Conservation (phyloP, 2,329 filamentous ascomycete species). For the Calonectria hawksworthii region DNA sequence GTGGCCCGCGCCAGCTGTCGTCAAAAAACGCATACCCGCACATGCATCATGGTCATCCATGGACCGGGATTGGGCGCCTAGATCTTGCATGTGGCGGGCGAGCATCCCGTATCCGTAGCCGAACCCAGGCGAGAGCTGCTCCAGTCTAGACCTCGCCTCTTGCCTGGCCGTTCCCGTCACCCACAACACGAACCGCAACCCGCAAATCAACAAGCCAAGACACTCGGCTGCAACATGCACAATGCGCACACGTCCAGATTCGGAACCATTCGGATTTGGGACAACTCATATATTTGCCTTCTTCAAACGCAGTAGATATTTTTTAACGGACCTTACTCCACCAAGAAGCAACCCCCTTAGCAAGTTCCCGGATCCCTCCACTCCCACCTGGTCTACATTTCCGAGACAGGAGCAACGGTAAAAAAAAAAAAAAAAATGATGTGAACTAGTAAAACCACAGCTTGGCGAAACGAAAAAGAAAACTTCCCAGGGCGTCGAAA, state of each 20-base stretch:
- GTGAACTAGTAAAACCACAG: conserved; percentile 33
- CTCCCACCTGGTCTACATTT: conserved; percentile 32
- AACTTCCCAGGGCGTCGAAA: not conserved
- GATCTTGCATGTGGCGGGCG: conserved; percentile 3
- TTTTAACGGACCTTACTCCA: conserved; percentile 42
- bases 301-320: conserved; percentile 33
- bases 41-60: not conserved
- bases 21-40: not conserved
- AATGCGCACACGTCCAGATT: not conserved
- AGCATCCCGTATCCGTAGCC: not conserved
- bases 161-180: not conserved
- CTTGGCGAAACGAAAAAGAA: not conserved
- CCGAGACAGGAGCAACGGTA: conserved; percentile 27
- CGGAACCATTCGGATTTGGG: not conserved
- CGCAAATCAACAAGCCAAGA: not conserved
- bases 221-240: not conserved
- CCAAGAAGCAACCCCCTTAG: conserved; percentile 30
- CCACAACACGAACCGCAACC: not conserved
- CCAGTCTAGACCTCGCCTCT: not conserved
- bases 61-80: not conserved
- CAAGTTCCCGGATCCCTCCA: conserved; percentile 22
- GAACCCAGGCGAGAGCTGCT: not conserved
- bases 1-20: not conserved
- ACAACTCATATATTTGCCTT: conserved; percentile 13
- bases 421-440: conserved; percentile 4